Base-by-base conservation (phyloP, 1,284 basidiomycete genomes). In the Naganishia liquefaciens region DNA sequence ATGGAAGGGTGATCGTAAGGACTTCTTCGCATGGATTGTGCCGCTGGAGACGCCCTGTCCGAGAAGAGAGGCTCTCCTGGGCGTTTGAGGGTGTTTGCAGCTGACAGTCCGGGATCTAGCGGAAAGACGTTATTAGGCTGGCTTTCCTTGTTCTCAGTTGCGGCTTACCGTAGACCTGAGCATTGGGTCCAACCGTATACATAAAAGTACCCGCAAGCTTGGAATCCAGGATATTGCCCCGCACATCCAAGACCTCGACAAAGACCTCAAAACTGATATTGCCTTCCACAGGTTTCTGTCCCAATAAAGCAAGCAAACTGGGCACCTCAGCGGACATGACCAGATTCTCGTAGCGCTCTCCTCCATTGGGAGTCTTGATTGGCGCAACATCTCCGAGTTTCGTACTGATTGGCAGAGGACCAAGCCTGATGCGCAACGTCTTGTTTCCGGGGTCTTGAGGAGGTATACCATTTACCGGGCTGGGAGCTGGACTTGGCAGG, bases 221-320 rank as follows among this genome's bases (percentile, higher is more conserved):
- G 40, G 72, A 70, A 54, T 75, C 73, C 10, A 75, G 51, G 3
- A 76, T 68, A 13, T 68, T 68, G 15, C 70, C 64, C 1, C 66
- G 66, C 19, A 71, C 72, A n/a, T 66, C 65, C 44, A 76, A 54
- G 3, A 75, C 74, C 60, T 78, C 73, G 21, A 75, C 69, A 25
- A 61, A 68, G 5, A 78, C 70, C 21, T 72, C 69, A 3, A 75
- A 71, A 43, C 63, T 66, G 42, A 68, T 46, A 5, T 68, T 60
- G 33, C 52, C 62, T 33, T 50, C 58, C 19, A 43, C 51, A 17
- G 47, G 27, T 37, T 58, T 63, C 19, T 44, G 57, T n/a, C 50
- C 57, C 37, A 63, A 21, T 23, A 46, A 57, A 17, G 58, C 60
- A 27, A 64, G 53, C 3, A 67, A 69, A 54, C 69, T 70, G 3